Conservation (phyloP, 164 flowering plant species). For the Piper betle region DNA sequence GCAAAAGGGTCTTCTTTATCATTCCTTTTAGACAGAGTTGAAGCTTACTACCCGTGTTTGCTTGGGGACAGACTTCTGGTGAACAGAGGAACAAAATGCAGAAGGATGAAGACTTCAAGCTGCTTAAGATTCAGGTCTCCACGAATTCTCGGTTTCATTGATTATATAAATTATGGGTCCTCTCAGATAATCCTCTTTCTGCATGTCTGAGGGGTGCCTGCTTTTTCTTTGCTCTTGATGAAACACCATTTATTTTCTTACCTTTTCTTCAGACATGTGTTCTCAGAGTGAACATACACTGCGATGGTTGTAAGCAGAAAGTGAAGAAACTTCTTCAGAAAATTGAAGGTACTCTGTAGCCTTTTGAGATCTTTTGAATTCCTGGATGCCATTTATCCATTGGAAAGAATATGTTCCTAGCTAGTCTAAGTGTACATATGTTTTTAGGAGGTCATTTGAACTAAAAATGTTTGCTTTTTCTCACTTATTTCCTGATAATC, state of each 20-base stretch:
- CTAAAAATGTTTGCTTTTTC: too few species aligned
- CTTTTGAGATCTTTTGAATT: background rate
- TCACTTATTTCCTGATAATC: too few species aligned
- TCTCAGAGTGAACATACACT: constrained; percentile 52
- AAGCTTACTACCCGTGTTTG: background rate
- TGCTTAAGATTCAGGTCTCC: constrained; percentile 70
- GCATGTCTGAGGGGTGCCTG: constrained; percentile 5
- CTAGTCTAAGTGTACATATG: too few species aligned
- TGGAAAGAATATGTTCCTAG: background rate
- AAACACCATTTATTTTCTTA: constrained; percentile 7
- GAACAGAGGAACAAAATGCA: constrained; percentile 36
- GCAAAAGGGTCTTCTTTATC: background rate
- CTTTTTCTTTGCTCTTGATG: constrained; percentile 9
- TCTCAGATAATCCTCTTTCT: background rate
- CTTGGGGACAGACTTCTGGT: background rate
- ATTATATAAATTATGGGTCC: background rate
- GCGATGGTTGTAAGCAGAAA: constrained; percentile 62
- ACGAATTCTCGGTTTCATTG: constrained; percentile 10
- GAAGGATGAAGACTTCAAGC: constrained; percentile 74
- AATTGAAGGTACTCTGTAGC: constrained; percentile 41
- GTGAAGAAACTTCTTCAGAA: constrained; percentile 64
- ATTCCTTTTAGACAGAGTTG: background rate
- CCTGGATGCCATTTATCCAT: background rate
- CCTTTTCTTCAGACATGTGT: constrained; percentile 32
- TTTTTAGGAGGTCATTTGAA: too few species aligned